Evolutionary conservation across 2,329 filamentous ascomycete genomes (phyloP).

Genomic region (Cercospora sp.): DNA sequence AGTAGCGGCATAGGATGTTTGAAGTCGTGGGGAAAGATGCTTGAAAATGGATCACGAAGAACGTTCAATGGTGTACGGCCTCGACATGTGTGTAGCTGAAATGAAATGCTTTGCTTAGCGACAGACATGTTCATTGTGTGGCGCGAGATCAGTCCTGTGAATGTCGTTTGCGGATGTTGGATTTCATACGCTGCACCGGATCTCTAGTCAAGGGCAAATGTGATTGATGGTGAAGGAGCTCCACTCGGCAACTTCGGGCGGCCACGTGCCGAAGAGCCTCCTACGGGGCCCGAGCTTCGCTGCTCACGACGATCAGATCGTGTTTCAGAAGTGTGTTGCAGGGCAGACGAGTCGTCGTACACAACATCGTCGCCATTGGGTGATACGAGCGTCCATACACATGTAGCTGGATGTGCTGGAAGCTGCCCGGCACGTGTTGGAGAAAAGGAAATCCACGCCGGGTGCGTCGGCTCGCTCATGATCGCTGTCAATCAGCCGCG

Average conservation of each 20-base stretch:
- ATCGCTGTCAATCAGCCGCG: not conserved
- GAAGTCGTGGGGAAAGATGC: too few species aligned
- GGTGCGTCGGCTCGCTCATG: not conserved
- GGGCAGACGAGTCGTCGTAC: not conserved
- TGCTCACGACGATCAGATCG: not conserved
- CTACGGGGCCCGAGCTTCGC: not conserved
- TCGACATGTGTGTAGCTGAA: too few species aligned
- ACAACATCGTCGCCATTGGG: not conserved
- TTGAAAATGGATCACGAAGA: too few species aligned
- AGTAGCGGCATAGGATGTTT: too few species aligned
- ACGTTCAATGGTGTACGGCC: too few species aligned
- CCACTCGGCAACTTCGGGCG: not conserved
- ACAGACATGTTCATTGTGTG: not conserved
- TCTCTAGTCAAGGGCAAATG: not conserved
- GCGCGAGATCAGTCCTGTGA: not conserved
- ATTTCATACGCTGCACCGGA: too few species aligned
- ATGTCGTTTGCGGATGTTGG: not conserved
- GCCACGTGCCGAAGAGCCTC: slow-evolving; percentile 5
- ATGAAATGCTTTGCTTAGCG: not conserved
- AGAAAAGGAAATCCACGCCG: not conserved
- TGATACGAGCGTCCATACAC: not conserved
- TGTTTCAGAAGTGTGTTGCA: not conserved
- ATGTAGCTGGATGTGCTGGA: not conserved
- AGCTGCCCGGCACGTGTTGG: not conserved
- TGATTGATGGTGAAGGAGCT: not conserved